These are phyloP conservation scores for Corchorus capsularis DNA, from an alignment of 345 rosid genomes.

Conservation along the genomic window DNA sequence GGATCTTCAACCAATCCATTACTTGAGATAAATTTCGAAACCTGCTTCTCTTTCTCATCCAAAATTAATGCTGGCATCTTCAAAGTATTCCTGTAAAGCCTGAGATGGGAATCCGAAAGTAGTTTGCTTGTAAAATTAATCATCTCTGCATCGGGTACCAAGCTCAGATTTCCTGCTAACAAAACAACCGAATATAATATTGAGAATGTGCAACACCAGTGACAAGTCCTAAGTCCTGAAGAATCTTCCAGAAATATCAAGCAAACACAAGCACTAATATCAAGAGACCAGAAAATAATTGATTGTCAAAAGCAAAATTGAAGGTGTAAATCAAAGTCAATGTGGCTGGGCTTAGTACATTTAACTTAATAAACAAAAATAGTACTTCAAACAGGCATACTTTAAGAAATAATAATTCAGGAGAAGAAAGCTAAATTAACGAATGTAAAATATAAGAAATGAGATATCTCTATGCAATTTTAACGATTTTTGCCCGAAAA, in stretches of 20 bases:
- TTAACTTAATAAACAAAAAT: not conserved
- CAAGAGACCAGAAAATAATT: not conserved
- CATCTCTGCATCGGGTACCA: conserved; percentile 52
- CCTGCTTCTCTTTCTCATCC: conserved; percentile 71
- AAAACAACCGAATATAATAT: conserved; percentile 3
- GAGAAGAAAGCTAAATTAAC: not conserved
- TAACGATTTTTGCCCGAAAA: not conserved
- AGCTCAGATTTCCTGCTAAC: conserved; percentile 62
- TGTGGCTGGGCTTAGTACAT: not conserved
- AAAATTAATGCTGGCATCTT: conserved; percentile 88
- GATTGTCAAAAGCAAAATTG: not conserved
- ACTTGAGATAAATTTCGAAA: conserved; percentile 63
- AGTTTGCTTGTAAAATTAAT: conserved; percentile 57
- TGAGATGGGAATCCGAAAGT: conserved; percentile 48
- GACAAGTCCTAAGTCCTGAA: not conserved
- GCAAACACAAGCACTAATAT: too few species aligned
- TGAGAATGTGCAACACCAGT: not conserved
- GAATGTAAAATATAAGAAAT: not conserved
- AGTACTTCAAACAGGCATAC: not conserved
- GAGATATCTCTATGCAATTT: not conserved
- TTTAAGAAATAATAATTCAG: not conserved
- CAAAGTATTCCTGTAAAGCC: conserved; percentile 60
- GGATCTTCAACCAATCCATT: conserved; percentile 96
- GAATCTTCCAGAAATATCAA: not conserved
- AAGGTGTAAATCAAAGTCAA: not conserved